Evolutionary conservation across 176 grass and related monocot species (phyloP).

Genomic region (Puccinellia tenuiflora): DNA sequence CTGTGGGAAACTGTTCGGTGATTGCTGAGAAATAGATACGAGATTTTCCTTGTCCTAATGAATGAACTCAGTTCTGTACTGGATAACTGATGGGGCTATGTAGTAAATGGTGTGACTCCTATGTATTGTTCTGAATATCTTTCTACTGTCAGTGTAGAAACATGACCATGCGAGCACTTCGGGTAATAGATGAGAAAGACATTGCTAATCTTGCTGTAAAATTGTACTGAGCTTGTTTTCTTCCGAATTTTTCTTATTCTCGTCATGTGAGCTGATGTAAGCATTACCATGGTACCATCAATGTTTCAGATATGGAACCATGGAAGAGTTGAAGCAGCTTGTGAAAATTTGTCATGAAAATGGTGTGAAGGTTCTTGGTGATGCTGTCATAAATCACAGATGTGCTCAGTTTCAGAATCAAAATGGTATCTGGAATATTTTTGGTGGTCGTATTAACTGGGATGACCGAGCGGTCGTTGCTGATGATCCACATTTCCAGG

Average conservation of each 20-base stretch:
- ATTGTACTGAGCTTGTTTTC: neutral
- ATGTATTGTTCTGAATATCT: conserved; percentile 4
- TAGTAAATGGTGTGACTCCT: neutral
- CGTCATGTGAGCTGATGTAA: neutral
- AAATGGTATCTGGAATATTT: conserved; percentile 94
- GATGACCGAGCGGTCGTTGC: conserved; percentile 86
- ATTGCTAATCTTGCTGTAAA: neutral
- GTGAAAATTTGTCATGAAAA: conserved; percentile 71
- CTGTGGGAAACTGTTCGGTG: neutral
- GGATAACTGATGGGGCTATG: neutral
- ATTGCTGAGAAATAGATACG: neutral
- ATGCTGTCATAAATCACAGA: conserved; percentile 90
- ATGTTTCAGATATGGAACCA: conserved; percentile 78
- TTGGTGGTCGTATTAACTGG: conserved; percentile 87
- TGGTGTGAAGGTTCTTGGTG: conserved; percentile 92
- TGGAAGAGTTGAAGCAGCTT: conserved; percentile 81
- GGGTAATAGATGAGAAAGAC: neutral
- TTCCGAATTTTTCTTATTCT: neutral
- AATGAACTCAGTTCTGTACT: neutral
- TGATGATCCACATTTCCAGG: conserved; percentile 99
- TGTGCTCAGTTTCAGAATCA: conserved; percentile 75
- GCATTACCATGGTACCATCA: conserved; percentile 7
- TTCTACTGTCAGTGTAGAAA: conserved; percentile 15
- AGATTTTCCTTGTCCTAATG: neutral
- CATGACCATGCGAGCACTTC: neutral